Base-by-base conservation (phyloP, 1,284 basidiomycete species). In the Agroathelia rolfsii region DNA sequence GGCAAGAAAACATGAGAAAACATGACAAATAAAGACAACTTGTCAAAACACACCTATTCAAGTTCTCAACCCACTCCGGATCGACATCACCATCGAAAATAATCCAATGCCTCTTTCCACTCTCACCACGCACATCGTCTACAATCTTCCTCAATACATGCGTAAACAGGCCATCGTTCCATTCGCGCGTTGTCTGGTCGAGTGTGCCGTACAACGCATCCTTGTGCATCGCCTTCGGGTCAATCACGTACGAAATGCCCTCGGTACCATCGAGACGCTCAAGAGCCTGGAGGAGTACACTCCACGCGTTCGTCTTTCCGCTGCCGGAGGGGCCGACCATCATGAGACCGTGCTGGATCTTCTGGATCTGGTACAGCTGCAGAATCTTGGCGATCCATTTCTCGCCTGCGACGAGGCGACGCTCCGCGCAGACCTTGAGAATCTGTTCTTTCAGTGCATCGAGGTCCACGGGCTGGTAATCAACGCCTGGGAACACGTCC, bases 11-110 rank as follows among this genome's bases (percentile, higher is more conserved):
- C 28, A 50, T 30, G 48, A 32, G 25, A 15, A 22, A 27, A 15
- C 27, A 33, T 30, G n/a, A n/a, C n/a, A n/a, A n/a, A 16, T 13
- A 17, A 15, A 33, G 12, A 15, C 21, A n/a, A n/a, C 5, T 18
- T n/a, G 36, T 18, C 6, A 19, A 33, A 23, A 59, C 71, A 22
- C 29, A 85, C 90, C 89, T 95, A 62, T 99, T 99, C 60, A 99
- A 64, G 56, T 98, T 99, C 61, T 99, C 96, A 5, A 99, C 95
- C 96, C 95, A 98, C 59, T 99, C 95, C 0, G 95, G 95, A 66
- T 99, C 96, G 32, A 99, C 94, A 52, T 99, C 95, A 38, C 95
- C 95, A 51, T 99, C 95, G 45, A 98, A 98, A 41, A 99, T 87
- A 49, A 99, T 98, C 95, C 95, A 99, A 54, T 99, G 95, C 14